phyloP scores from a whole-genome alignment of 108 stramenopile genomes.

The Ochromonas danica region DNA sequence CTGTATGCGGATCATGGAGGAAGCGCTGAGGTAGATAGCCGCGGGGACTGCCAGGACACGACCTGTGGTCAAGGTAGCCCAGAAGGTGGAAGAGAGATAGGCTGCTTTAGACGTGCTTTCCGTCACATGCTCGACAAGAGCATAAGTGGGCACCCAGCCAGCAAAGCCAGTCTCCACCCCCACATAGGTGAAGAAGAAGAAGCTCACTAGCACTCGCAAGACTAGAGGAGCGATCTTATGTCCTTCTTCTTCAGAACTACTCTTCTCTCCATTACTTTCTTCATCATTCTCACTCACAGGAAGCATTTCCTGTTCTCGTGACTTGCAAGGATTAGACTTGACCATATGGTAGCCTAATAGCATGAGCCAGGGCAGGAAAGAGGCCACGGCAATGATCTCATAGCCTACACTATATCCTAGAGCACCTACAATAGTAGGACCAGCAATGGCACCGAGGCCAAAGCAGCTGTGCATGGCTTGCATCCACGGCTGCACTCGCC shows the following conservation, averaged over 20 bases:
- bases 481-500: slow-evolving; percentile 29
- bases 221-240: background rate
- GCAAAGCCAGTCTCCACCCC: slow-evolving; percentile 31
- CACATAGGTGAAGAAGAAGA: slow-evolving; percentile 32
- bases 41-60: background rate
- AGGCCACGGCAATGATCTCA: background rate
- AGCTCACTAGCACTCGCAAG: background rate
- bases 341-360: background rate
- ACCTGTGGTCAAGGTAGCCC: slow-evolving; percentile 1
- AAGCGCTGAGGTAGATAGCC: background rate
- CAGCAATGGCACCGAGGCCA: slow-evolving; percentile 27
- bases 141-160: slow-evolving; percentile 31
- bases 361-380: background rate
- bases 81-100: slow-evolving; percentile 24
- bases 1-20: slow-evolving; percentile 17
- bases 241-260: background rate
- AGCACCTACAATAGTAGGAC: slow-evolving; percentile 16
- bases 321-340: background rate
- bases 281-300: background rate
- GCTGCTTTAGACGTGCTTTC: background rate
- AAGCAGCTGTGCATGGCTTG: slow-evolving; percentile 19
- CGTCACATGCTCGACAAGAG: background rate
- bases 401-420: background rate
- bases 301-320: background rate
- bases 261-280: background rate